Evolutionary conservation across 352 stramenopile genomes (phyloP), one percentile per base, ranked within the genome.

Genomic region (Pythium aphanidermatum): DNA sequence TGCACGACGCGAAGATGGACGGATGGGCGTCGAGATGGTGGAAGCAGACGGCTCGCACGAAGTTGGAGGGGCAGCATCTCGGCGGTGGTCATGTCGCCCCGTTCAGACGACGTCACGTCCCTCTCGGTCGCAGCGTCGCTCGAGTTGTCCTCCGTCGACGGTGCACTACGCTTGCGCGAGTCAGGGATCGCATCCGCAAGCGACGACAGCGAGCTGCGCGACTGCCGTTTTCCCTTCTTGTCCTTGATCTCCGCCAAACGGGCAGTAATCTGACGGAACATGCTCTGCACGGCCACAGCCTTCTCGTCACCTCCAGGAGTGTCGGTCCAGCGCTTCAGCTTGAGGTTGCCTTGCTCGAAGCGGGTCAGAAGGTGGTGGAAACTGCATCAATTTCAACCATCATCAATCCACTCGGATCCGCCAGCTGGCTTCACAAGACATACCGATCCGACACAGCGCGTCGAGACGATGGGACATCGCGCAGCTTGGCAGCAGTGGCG

Each of bases 361-460:
- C 68, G 43, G 28, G 62, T 55, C 31, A 71, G 43, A 25, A 74
- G 54, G 33, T 71, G 48, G 20, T 70, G 58, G 55, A 74, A 74
- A 13, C 65, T 74, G 19, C 4, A 7, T 10, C 27, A 30, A 14
- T 9, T 14, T n/a, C n/a, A n/a, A n/a, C n/a, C n/a, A n/a, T n/a
- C n/a, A n/a, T n/a, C n/a, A n/a, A n/a, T n/a, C n/a, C n/a, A n/a
- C n/a, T n/a, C n/a, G n/a, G n/a, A n/a, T n/a, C n/a, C n/a, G n/a
- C n/a, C n/a, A n/a, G n/a, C n/a, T n/a, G n/a, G n/a, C n/a, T n/a
- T n/a, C n/a, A n/a, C n/a, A n/a, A n/a, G n/a, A n/a, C 57, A 38
- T 33, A 75, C 65, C 65, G 27, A 37, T 75, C 65, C 5, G 62
- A 67, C 14, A 72, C 65, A 10, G 65, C 61, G 44, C 65, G 65